Evolutionary conservation across 2,329 filamentous ascomycete genomes (phyloP).

Genomic region (Curvularia sp.): DNA sequence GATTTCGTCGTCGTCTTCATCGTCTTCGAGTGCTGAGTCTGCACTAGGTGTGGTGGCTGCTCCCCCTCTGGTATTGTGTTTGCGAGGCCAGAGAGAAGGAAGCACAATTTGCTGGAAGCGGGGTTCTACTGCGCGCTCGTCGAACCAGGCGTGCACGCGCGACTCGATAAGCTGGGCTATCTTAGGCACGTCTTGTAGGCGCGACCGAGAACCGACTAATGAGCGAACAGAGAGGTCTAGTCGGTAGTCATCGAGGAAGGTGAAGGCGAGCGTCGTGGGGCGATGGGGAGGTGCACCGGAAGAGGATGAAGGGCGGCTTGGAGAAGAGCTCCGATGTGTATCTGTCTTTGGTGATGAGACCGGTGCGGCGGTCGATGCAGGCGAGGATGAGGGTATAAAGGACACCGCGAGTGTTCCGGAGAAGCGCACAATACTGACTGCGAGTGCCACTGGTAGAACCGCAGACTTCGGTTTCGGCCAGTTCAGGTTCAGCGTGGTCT

Average conservation of each 20-base stretch:
- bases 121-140: conserved; percentile 84
- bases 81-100: conserved; percentile 82
- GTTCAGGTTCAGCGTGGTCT: conserved; percentile 93
- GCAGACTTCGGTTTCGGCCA: conserved; percentile 91
- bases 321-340: conserved; percentile 54
- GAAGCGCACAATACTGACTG: conserved; percentile 91
- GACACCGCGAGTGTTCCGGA: conserved; percentile 93
- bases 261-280: conserved; percentile 91
- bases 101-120: conserved; percentile 86
- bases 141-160: conserved; percentile 84
- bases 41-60: conserved; percentile 62
- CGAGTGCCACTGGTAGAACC: conserved; percentile 87
- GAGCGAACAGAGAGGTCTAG: conserved; percentile 83
- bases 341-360: conserved; percentile 52
- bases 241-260: conserved; percentile 87
- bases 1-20: conserved; percentile 25
- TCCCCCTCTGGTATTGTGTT: conserved; percentile 80
- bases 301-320: conserved; percentile 39
- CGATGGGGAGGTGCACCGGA: conserved; percentile 40
- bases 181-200: conserved; percentile 85
- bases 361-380: conserved; percentile 32
- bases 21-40: conserved; percentile 48
- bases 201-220: conserved; percentile 78
- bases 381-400: conserved; percentile 74
- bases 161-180: conserved; percentile 85